Conservation (phyloP, 1,284 basidiomycete genomes). For the Stygiomarasmius scandens region DNA sequence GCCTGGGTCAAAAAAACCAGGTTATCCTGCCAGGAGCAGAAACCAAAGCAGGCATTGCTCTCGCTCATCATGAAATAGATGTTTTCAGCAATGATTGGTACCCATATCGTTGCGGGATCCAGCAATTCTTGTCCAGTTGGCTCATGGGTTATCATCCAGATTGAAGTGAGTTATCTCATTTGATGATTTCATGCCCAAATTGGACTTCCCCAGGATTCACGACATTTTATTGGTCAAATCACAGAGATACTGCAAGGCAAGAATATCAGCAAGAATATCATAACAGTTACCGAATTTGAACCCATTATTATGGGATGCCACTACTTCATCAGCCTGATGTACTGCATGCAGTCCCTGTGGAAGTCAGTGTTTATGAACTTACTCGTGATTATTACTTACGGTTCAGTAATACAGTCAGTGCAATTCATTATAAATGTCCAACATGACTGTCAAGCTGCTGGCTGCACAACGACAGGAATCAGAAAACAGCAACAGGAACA, state of each 20-base stretch:
- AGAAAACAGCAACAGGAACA: not conserved
- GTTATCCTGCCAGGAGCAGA: not conserved
- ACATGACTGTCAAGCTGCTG: slow-evolving; percentile 23
- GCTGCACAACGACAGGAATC: slow-evolving; percentile 3
- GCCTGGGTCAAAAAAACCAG: not conserved
- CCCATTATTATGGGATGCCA: not conserved
- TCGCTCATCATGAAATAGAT: no score
- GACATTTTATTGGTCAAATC: not conserved
- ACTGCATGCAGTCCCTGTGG: no score
- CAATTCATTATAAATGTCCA: no score
- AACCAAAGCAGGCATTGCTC: no score
- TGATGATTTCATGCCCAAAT: no score
- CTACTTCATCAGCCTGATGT: not conserved
- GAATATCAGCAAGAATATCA: not conserved
- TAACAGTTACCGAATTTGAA: not conserved
- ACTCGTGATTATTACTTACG: not conserved
- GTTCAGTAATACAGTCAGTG: no score
- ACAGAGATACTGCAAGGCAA: not conserved
- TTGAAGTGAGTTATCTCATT: not conserved
- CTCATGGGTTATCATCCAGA: not conserved
- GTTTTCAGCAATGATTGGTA: not conserved
- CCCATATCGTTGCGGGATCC: not conserved
- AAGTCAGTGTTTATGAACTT: not conserved
- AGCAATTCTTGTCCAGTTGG: not conserved
- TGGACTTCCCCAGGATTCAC: no score